Conservation (phyloP, 257 asterid species). For the Osmanthus fragrans region DNA sequence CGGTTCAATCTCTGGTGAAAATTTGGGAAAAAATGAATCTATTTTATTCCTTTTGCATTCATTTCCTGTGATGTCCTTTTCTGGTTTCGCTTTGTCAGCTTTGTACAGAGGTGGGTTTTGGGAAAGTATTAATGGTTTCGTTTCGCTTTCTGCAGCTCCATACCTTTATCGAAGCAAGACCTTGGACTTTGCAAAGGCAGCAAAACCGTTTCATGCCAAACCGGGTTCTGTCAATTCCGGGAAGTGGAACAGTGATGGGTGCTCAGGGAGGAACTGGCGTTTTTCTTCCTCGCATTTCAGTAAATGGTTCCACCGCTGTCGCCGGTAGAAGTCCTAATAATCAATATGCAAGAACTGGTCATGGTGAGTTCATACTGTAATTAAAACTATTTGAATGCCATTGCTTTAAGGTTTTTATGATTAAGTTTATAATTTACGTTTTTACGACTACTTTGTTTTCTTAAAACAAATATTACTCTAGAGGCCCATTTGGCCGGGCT, state of each 20-base stretch:
- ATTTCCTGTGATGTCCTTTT: constrained; percentile 10
- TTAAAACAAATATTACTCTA: neutral
- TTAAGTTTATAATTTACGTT: neutral
- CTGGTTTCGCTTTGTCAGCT: constrained; percentile 11
- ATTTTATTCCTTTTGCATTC: constrained; percentile 8
- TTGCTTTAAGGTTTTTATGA: neutral
- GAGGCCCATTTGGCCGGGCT: too few relatives aligned
- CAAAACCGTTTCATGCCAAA: constrained; percentile 18
- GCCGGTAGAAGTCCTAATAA: neutral
- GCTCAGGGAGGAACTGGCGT: constrained; percentile 35
- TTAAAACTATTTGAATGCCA: neutral
- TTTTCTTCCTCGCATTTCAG: constrained; percentile 27
- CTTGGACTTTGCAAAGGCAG: constrained; percentile 16
- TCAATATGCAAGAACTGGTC: constrained; percentile 19
- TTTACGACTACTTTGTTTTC: neutral
- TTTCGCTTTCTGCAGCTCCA: constrained; percentile 16
- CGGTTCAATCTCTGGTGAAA: constrained; percentile 25
- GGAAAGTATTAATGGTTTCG: constrained; percentile 7
- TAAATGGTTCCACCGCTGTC: neutral
- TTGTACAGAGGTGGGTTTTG: neutral
- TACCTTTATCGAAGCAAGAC: constrained; percentile 20
- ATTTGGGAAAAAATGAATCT: neutral
- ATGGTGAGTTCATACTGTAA: constrained; percentile 15
- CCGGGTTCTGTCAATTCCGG: constrained; percentile 19
- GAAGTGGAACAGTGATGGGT: neutral